These are phyloP conservation scores for Mycena latifolia DNA, from an alignment of 768 basidiomycete genomes.

Conservation along the genomic window DNA sequence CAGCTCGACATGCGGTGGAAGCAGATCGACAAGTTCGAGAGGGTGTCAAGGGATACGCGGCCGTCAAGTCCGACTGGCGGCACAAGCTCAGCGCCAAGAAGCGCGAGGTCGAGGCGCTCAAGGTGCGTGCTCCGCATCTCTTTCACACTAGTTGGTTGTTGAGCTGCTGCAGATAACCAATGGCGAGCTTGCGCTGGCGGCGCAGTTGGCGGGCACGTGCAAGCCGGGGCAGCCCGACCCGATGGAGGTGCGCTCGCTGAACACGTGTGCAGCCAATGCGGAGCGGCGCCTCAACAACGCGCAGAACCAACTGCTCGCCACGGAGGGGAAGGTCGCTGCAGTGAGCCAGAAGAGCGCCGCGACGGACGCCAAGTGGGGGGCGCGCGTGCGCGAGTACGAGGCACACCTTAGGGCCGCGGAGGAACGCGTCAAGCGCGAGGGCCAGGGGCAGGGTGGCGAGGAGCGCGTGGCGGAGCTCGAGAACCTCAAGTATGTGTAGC, in stretches of 20 bases:
- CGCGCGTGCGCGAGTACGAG: constrained; percentile 94
- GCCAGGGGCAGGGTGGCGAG: too few species aligned
- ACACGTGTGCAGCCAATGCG: too few species aligned
- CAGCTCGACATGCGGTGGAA: too few species aligned
- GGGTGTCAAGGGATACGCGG: constrained; percentile 84
- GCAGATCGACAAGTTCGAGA: constrained; percentile 94
- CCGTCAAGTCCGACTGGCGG: constrained; percentile 87
- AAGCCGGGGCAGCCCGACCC: constrained; percentile 69
- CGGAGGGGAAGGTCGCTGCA: too few species aligned
- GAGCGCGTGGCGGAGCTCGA: too few species aligned
- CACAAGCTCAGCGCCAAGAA: constrained; percentile 85
- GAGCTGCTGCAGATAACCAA: constrained; percentile 70
- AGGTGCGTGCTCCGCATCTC: too few species aligned
- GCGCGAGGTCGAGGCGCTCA: constrained; percentile 89
- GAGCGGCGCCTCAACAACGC: too few species aligned
- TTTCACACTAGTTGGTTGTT: too few species aligned
- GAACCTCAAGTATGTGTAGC: too few species aligned
- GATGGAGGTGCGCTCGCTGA: too few species aligned
- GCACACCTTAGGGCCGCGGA: constrained; percentile 82
- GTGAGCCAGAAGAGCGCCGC: constrained; percentile 74
- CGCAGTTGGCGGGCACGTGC: constrained; percentile 74
- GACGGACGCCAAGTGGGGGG: constrained; percentile 94
- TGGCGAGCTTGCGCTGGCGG: constrained; percentile 75
- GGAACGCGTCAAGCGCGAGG: constrained; percentile 92
- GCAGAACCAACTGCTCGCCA: too few species aligned